Evolutionary conservation across 2,329 filamentous ascomycete genomes (phyloP), one percentile per base, ranked within the genome.

Genomic region (Neofusicoccum ribis): DNA sequence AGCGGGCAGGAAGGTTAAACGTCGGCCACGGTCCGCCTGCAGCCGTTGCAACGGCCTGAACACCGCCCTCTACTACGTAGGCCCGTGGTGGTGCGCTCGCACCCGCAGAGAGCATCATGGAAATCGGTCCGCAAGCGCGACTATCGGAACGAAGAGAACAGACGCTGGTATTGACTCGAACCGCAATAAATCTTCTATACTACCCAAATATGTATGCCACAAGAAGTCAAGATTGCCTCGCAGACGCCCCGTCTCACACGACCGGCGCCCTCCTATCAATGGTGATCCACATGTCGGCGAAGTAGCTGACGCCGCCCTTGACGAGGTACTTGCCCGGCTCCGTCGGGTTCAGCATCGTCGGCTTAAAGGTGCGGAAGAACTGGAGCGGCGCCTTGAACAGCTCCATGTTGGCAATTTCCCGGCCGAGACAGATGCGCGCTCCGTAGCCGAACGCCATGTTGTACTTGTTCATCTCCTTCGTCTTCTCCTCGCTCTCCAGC

Each of bases 391-490:
- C 77, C 74, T 86, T 85, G 70, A 78, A 84, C 60, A 85, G 68
- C 73, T 85, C 83, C 81, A 85, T 83, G 69, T 81, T 77, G 1
- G 82, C 83, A 65, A 86, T 82, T 49, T 83, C 78, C 65, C 78
- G 79, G 0, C 84, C 83, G 49, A 85, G 68, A 64, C 83, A 85
- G 12, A 80, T 74, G 11, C 81, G 73, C 0, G 81, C 70, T 0
- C 84, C 84, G 71, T 83, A 83, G 0, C 83, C 83, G 65, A 85
- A 86, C 0, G 74, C 75, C 71, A 86, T 79, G 65, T 78, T 81
- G 63, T 82, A 82, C 72, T 81, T 83, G 49, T 79, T 77, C 65
- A 79, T 81, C 62, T 80, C 69, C 67, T 78, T 80, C 0, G 77
- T 75, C 47, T 74, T 75, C 39, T 80, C 74, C 12, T 72, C 74